Base-by-base conservation (phyloP, 192 early-diverging fungal genomes). In the Chytriomyces sp. region DNA sequence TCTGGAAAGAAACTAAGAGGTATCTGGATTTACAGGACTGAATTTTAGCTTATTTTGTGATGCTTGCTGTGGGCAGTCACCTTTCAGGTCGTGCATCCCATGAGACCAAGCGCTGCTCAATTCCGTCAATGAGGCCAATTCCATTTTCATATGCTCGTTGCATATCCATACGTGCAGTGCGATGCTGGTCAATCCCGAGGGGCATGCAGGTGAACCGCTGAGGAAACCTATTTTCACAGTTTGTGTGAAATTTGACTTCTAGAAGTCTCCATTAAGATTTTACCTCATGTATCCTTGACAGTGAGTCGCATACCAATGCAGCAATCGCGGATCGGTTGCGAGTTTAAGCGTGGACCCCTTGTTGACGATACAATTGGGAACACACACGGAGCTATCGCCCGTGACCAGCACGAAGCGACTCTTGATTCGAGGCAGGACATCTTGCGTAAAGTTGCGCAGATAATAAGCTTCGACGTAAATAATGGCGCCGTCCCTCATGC, bases 101-200 rank as follows among this genome's bases (percentile, higher is more conserved):
- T 1, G 44, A 22, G 17, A 49, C 0, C 14, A 49, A n/a, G 14
- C 44, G 44, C 44, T 49, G 44, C 44, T 49, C 44, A 49, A 62
- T 14, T 14, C 60, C 60, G 26, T 62, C 12, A 17, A 25, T 37
- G 32, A 62, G 36, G 8, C 60, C 60, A 39, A 39, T 17, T 34
- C 60, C 60, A 17, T 36, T 14, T 14, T 37, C 17, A 39, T 62
- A 62, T 36, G 39, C 60, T 25, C 14, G 17, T 26, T 62, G 60
- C 26, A 62, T 14, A 17, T 14, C 44, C 22, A 22, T n/a, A 49
- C 44, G 44, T n/a, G 17, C 34, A 72, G 3, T 31, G 12, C 39
- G 32, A 14, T 40, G 41, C 34, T 72, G 70, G 28, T 72, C 41
- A 37, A 72, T 14, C 30, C 70, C 70, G 26, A 72, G 40, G 3